These are phyloP conservation scores for Metschnikowia noctiluminum DNA, from an alignment of 805 yeast genomes.

Conservation along the genomic window DNA sequence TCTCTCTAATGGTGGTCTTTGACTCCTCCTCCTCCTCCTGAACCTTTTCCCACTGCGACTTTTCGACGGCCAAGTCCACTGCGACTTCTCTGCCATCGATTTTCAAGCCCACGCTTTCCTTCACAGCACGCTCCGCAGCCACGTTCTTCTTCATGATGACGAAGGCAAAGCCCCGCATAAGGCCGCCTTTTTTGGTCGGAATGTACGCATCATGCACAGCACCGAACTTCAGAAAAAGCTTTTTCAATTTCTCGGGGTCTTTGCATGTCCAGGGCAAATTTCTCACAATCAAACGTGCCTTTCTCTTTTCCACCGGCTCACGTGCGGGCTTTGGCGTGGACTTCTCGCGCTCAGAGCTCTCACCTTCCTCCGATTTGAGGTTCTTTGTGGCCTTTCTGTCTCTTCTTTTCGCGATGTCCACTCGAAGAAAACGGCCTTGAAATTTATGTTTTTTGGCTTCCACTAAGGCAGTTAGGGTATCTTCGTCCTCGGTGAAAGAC, in stretches of 20 bases:
- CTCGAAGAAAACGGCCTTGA: slow-evolving; percentile 61
- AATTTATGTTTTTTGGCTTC: slow-evolving; percentile 65
- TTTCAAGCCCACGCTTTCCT: slow-evolving; percentile 67
- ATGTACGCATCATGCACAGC: slow-evolving; percentile 84
- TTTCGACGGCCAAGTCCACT: slow-evolving; percentile 90
- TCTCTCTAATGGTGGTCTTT: slow-evolving; percentile 16
- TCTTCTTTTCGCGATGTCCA: slow-evolving; percentile 91
- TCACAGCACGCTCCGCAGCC: slow-evolving; percentile 79
- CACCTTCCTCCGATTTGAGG: slow-evolving; percentile 3
- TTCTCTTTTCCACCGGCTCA: slow-evolving; percentile 62
- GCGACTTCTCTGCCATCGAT: slow-evolving; percentile 90
- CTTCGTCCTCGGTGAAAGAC: slow-evolving; percentile 81
- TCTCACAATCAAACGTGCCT: slow-evolving; percentile 82
- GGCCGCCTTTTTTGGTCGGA: slow-evolving; percentile 84
- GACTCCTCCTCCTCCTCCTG: slow-evolving; percentile 32
- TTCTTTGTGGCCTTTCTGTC: slow-evolving; percentile 50
- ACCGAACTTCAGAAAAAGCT: slow-evolving; percentile 73
- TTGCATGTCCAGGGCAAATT: slow-evolving; percentile 96
- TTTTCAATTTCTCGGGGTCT: slow-evolving; percentile 66
- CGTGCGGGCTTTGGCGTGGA: slow-evolving; percentile 17
- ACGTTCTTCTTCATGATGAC: slow-evolving; percentile 80
- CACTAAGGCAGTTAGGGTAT: slow-evolving; percentile 70
- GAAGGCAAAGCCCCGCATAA: slow-evolving; percentile 92
- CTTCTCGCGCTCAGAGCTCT: slow-evolving; percentile 2
- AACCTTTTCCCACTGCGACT: slow-evolving; percentile 71